Evolutionary conservation across 768 basidiomycete species (phyloP), one percentile per base, ranked within the genome.

Genomic region (Cystofilobasidium capitatum): DNA sequence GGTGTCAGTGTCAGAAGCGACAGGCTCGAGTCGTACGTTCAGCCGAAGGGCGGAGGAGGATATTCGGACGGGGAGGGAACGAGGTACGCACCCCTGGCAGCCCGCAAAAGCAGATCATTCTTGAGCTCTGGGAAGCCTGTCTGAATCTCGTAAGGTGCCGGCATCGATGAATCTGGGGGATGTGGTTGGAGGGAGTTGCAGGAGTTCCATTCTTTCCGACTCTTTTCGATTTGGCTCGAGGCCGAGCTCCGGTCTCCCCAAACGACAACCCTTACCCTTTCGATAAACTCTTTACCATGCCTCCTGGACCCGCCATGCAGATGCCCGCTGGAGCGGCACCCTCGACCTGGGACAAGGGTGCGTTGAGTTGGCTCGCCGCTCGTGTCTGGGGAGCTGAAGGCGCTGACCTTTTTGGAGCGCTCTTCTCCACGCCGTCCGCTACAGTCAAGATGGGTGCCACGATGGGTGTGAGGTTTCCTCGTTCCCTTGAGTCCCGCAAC

Each of bases 31-130:
- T n/a, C n/a, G n/a, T n/a, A 20, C 10, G 35, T n/a, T 2, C 16
- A 54, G 33, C 12, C 14, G 14, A 17, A 6, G 33, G 54, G 1
- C 1, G 7, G 29, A 36, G 45, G 29, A 35, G 12, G 12, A 22
- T 36, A 36, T 2, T 36, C 2, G 24, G 5, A 26, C 22, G 33
- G 22, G 17, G 17, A 4, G 17, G 17, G 26, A 65, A 31, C 7
- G 40, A 26, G n/a, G n/a, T 70, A 69, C 78, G 60, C 71, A 84
- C 91, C 89, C 77, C 83, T 76, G 64, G 91, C 91, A 51, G 93
- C 91, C n/a, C 93, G 85, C 58, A 96, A 77, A 39, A 96, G 74
- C 51, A 96, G 81, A 76, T 96, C 90, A 76, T 97, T 96, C 76
- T 86, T 85, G 70, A 94, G 65, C 13, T 67, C 64, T 14, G 76